Evolutionary conservation across 78 protist species (phyloP), one percentile per base, ranked within the genome.

Genomic region (Diacronema lutheri): DNA sequence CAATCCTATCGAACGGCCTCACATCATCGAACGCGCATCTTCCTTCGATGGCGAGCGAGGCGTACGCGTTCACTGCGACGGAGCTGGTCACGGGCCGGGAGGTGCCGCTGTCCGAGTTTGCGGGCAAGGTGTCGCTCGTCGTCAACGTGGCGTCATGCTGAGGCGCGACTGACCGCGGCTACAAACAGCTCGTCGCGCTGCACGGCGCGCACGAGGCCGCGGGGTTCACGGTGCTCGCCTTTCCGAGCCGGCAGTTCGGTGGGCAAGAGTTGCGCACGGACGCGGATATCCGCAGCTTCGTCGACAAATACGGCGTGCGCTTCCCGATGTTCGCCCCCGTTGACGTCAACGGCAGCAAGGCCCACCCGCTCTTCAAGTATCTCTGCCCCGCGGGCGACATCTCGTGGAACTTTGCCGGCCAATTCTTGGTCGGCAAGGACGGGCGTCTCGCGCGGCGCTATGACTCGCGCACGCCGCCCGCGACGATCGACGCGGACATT

Each of bases 201-300:
- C 84, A 79, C 38, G 10, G 4, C 0, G 21, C 4, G 33, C 57
- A 79, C 68, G 38, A 1, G 21, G 35, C 7, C 4, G 0, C 7
- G 19, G 84, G 84, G 9, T 37, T 79, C 23, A 20, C n/a, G 29
- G 57, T 79, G 41, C 84, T 79, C 21, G 84, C 38, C 19, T 79
- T 79, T 37, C 84, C 84, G 20, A 57, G 84, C 84, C 11, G 57
- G 68, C 84, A 79, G 37, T 79, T 79, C 37, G 84, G 84, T 38
- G 31, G 58, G 31, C 80, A 73, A 37, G 81, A 41, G 41, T 31
- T 31, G 1, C 41, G 68, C 29, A 19, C 10, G 29, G 26, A 23
- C 31, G 29, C 11, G 38, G 68, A 57, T 0, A 79, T 79, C 84
- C n/a, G 11, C 50, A 0, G 2, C 10, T 79, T 79, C 37, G 84